Evolutionary conservation across 2,329 filamentous ascomycete species (phyloP).

Genomic region (Phaeomoniella chlamydospora): DNA sequence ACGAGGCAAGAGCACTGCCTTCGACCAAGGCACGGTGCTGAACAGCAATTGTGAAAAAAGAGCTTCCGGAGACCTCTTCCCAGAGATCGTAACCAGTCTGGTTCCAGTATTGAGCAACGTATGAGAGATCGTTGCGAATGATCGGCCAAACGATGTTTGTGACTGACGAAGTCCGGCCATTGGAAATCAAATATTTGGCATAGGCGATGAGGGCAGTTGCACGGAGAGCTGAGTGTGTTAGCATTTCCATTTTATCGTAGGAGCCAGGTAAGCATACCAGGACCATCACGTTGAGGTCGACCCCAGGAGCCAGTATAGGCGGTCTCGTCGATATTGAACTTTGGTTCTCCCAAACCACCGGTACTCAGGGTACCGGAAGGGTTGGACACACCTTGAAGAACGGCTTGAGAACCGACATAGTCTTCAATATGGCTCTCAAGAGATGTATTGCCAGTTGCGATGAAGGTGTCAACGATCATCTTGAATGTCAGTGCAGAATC

Average conservation of each 20-base stretch:
- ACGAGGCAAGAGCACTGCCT: constrained; percentile 49
- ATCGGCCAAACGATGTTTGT: constrained; percentile 53
- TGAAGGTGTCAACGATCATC: constrained; percentile 53
- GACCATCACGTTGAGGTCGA: constrained; percentile 37
- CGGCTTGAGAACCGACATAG: constrained; percentile 52
- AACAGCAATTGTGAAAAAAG: constrained; percentile 60
- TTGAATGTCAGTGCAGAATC: constrained; percentile 63
- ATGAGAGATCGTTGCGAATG: constrained; percentile 58
- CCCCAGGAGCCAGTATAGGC: constrained; percentile 52
- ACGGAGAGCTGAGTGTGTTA: constrained; percentile 13
- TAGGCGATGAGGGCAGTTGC: constrained; percentile 16
- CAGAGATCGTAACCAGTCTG: constrained; percentile 43
- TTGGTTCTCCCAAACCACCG: constrained; percentile 53
- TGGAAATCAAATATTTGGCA: constrained; percentile 2
- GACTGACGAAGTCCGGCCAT: constrained; percentile 23
- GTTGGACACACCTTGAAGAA: constrained; percentile 51
- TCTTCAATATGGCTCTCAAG: constrained; percentile 50
- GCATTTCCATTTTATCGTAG: background rate
- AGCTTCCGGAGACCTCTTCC: constrained; percentile 63
- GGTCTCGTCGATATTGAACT: constrained; percentile 50
- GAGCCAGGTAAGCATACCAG: constrained; percentile 15
- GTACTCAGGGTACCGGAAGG: constrained; percentile 43
- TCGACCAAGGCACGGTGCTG: constrained; percentile 47
- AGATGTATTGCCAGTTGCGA: constrained; percentile 37
- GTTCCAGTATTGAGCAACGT: constrained; percentile 60